Evolutionary conservation across 495 filamentous ascomycete genomes (phyloP).

Genomic region (Friedmanniomyces endolithicus): DNA sequence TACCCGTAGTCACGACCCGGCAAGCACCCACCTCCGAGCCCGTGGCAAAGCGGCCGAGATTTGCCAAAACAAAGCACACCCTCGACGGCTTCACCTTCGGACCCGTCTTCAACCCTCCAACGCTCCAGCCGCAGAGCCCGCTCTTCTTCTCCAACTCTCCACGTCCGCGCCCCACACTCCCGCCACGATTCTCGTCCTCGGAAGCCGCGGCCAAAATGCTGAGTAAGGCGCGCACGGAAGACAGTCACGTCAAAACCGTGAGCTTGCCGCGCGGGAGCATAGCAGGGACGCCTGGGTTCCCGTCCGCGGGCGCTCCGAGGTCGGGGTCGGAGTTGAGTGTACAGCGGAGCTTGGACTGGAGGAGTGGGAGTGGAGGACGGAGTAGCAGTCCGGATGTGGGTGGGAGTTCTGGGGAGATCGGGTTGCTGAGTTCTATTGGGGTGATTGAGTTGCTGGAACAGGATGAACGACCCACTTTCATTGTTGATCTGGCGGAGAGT

Average conservation of each 20-base stretch:
- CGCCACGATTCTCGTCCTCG: constrained; percentile 41
- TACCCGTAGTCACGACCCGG: background rate
- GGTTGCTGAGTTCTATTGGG: constrained; percentile 43
- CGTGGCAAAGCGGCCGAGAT: background rate
- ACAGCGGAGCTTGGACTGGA: constrained; percentile 34
- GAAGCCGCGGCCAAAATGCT: constrained; percentile 49
- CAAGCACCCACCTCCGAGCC: background rate
- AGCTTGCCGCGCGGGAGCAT: constrained; percentile 47
- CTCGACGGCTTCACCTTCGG: constrained; percentile 14
- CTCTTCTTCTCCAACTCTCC: constrained; percentile 46
- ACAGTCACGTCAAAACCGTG: constrained; percentile 46
- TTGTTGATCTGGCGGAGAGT: constrained; percentile 47
- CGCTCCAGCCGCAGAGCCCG: constrained; percentile 35
- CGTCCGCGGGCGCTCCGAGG: constrained; percentile 35
- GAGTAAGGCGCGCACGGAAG: constrained; percentile 40
- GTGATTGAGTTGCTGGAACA: constrained; percentile 53
- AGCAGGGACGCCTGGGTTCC: constrained; percentile 36
- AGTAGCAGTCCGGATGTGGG: constrained; percentile 26
- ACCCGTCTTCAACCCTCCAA: constrained; percentile 3
- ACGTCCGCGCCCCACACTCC: constrained; percentile 36
- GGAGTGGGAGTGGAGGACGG: constrained; percentile 22
- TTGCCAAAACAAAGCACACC: constrained; percentile 7
- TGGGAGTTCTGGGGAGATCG: constrained; percentile 21
- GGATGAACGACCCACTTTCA: constrained; percentile 55
- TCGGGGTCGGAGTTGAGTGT: background rate